These are phyloP conservation scores for Durio zibethinus DNA, from an alignment of 345 rosid genomes.

Conservation along the genomic window DNA sequence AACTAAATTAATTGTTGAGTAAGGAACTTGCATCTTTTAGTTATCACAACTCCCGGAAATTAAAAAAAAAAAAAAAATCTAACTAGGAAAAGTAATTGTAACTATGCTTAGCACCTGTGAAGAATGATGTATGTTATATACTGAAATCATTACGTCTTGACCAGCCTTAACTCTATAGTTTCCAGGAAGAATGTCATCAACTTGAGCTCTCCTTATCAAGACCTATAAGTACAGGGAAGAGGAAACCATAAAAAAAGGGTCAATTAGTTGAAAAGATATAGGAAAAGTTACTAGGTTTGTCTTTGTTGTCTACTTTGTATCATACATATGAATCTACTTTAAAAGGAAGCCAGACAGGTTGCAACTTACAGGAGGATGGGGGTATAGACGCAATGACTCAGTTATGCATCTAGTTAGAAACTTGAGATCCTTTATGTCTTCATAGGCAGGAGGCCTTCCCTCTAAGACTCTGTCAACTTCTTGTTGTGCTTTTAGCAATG, in stretches of 20 bases:
- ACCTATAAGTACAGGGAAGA: slow-evolving; percentile 41
- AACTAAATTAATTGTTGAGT: not conserved
- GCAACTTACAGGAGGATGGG: slow-evolving; percentile 94
- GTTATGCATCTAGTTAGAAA: slow-evolving; percentile 78
- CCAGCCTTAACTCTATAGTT: slow-evolving; percentile 79
- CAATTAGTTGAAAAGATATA: not conserved
- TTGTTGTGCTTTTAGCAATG: slow-evolving; percentile 73
- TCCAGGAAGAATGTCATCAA: slow-evolving; percentile 88
- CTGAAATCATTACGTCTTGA: slow-evolving; percentile 96
- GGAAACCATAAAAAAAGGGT: not conserved
- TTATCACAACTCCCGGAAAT: not conserved
- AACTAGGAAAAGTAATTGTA: not conserved
- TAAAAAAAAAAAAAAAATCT: not conserved
- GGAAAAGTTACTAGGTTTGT: not conserved
- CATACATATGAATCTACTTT: not conserved
- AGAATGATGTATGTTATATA: slow-evolving; percentile 89
- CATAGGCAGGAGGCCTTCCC: slow-evolving; percentile 70
- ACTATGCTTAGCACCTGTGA: slow-evolving; percentile 46
- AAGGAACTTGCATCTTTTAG: not conserved
- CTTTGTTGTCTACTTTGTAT: not conserved
- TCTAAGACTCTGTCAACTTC: slow-evolving; percentile 80
- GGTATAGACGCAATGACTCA: slow-evolving; percentile 90
- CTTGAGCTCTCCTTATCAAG: slow-evolving; percentile 83
- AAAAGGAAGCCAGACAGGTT: slow-evolving; percentile 17
- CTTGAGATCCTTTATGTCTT: slow-evolving; percentile 76